These are phyloP conservation scores for Kluyveromyces wickerhamii DNA, from an alignment of 805 yeast genomes.

Conservation along the genomic window DNA sequence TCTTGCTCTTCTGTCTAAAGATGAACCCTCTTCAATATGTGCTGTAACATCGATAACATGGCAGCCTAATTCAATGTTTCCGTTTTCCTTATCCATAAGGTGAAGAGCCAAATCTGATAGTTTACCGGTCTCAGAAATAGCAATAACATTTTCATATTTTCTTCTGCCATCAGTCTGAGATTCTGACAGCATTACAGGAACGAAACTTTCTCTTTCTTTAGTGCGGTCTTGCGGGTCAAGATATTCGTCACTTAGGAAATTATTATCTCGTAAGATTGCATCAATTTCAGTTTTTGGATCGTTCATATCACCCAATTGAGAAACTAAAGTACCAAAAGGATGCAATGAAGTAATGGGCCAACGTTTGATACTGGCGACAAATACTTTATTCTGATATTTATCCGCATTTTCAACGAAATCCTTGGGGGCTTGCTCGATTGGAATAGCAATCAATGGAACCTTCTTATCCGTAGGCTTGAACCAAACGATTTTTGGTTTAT, in stretches of 20 bases:
- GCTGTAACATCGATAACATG: constrained; percentile 78
- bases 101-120: constrained; percentile 74
- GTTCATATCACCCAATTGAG: constrained; percentile 75
- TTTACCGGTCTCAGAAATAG: constrained; percentile 25
- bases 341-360: constrained; percentile 99
- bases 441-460: constrained; percentile 95
- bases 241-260: constrained; percentile 75
- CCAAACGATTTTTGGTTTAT: constrained; percentile 94
- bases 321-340: constrained; percentile 91
- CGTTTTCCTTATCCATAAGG: constrained; percentile 52
- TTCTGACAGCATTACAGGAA: constrained; percentile 17
- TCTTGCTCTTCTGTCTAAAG: constrained; percentile 80
- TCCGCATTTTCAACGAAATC: constrained; percentile 93
- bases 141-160: constrained; percentile 26
- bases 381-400: constrained; percentile 67
- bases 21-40: constrained; percentile 62
- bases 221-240: constrained; percentile 36
- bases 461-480: constrained; percentile 97
- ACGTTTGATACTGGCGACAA: constrained; percentile 92
- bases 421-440: constrained; percentile 95
- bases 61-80: constrained; percentile 67
- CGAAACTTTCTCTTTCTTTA: constrained; percentile 22
- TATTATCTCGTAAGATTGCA: constrained; percentile 82
- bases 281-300: constrained; percentile 74
- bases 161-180: constrained; percentile 15